Evolutionary conservation across 2,329 filamentous ascomycete genomes (phyloP).

Genomic region (Cryphonectria naterciae): DNA sequence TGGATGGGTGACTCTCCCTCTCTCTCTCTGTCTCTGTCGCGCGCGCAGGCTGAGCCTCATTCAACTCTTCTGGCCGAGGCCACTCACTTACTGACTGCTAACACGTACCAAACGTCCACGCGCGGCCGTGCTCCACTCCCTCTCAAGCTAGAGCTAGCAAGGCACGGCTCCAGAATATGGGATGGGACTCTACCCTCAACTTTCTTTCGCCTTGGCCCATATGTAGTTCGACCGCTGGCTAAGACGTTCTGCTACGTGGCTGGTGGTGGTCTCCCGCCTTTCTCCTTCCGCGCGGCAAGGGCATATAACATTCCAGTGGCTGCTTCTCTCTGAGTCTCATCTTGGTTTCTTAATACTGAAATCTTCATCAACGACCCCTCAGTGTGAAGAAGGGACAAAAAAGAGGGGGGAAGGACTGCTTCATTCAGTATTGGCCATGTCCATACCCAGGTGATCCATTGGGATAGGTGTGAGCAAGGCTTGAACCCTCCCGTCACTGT

Average conservation of each 20-base stretch:
- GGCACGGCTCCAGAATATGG: background rate
- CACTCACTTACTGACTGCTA: background rate
- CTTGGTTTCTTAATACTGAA: background rate
- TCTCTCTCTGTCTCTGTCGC: background rate
- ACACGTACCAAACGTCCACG: background rate
- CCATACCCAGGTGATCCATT: background rate
- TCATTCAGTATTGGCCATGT: background rate
- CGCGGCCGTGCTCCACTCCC: slow-evolving; percentile 1
- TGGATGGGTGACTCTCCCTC: background rate
- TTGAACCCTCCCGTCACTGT: background rate
- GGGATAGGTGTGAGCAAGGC: background rate
- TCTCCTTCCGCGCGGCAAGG: background rate
- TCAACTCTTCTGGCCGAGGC: background rate
- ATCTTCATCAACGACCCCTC: background rate
- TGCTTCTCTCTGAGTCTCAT: slow-evolving; percentile 9
- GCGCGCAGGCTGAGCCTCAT: background rate
- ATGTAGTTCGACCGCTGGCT: background rate
- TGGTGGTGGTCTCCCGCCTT: background rate
- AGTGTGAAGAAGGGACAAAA: background rate
- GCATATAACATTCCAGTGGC: slow-evolving; percentile 16
- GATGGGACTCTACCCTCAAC: background rate
- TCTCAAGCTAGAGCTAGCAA: background rate
- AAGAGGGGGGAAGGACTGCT: background rate
- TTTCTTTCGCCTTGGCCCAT: background rate
- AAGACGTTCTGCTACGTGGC: slow-evolving; percentile 1